Percentiles rank a stretch among this genome's conserved stretches.
These are phyloP conservation scores for Daldinia decipiens DNA, from an alignment of 495 filamentous ascomycete genomes.

Conservation along the genomic window DNA sequence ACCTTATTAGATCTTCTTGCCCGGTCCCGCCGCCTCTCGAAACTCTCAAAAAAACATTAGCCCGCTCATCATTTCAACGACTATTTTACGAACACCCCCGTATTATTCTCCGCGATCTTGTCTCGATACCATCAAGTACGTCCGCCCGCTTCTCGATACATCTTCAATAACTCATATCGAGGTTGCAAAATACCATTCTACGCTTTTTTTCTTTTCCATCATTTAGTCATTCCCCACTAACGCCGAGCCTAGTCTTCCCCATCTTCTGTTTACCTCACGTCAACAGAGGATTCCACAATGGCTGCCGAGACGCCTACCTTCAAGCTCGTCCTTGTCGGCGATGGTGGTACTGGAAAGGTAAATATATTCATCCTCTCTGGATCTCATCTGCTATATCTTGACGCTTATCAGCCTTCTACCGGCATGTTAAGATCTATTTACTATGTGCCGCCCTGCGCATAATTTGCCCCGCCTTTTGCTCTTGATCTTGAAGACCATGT, in stretches of 20 bases:
- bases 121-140: constrained; percentile 36
- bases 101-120: neutral
- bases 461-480: constrained; percentile 40
- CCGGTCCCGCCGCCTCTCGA: constrained; percentile 40
- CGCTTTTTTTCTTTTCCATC: neutral
- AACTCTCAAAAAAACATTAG: constrained; percentile 41
- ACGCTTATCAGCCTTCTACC: constrained; percentile 22
- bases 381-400: constrained; percentile 19
- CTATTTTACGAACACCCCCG: constrained; percentile 32
- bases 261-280: constrained; percentile 54
- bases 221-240: constrained; percentile 44
- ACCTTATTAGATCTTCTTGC: constrained; percentile 40
- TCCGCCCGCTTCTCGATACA: constrained; percentile 12
- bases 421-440: constrained; percentile 31
- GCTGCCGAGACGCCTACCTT: constrained; percentile 76
- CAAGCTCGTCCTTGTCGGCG: constrained; percentile 99
- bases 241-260: constrained; percentile 49
- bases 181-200: constrained; percentile 15
- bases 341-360: constrained; percentile 99
- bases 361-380: constrained; percentile 30
- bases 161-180: constrained; percentile 5
- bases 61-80: constrained; percentile 33
- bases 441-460: constrained; percentile 33
- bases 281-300: constrained; percentile 63
- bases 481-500: constrained; percentile 24